Conservation (phyloP, 2,329 filamentous ascomycete genomes). For the Hymenoscyphus salicellus region DNA sequence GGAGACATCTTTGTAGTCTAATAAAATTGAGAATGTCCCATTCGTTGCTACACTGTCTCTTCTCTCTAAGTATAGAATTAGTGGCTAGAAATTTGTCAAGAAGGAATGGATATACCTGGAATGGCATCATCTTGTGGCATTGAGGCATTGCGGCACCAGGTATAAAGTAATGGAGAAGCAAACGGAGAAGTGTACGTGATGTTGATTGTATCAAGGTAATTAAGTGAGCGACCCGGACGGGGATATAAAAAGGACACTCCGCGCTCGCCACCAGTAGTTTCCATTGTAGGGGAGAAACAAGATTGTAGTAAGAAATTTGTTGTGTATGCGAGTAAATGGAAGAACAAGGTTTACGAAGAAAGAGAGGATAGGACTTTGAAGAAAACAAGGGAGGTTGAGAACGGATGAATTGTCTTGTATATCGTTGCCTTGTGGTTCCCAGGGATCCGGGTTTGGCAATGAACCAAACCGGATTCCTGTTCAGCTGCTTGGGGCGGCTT, state of each 20-base stretch:
- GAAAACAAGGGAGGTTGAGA: too few species aligned
- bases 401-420: too few species aligned
- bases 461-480: too few species aligned
- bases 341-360: too few species aligned
- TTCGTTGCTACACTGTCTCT: conserved; percentile 16
- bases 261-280: conserved; percentile 2
- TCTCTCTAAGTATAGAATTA: conserved; percentile 9
- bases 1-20: conserved; percentile 16
- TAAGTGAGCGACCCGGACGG: conserved; percentile 16
- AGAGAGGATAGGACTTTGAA: too few species aligned
- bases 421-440: too few species aligned
- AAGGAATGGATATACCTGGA: background rate
- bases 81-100: background rate
- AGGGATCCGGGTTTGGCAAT: too few species aligned
- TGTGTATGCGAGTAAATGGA: too few species aligned
- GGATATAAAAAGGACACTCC: conserved; percentile 25
- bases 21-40: conserved; percentile 16
- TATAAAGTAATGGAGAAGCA: conserved; percentile 19
- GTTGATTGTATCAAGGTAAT: conserved; percentile 25
- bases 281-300: background rate
- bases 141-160: conserved; percentile 17
- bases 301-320: background rate
- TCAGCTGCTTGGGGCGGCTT: too few species aligned
- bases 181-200: conserved; percentile 25
- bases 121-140: background rate